Evolutionary conservation across 768 basidiomycete genomes (phyloP).

Genomic region (Hemileccinum impolitum): DNA sequence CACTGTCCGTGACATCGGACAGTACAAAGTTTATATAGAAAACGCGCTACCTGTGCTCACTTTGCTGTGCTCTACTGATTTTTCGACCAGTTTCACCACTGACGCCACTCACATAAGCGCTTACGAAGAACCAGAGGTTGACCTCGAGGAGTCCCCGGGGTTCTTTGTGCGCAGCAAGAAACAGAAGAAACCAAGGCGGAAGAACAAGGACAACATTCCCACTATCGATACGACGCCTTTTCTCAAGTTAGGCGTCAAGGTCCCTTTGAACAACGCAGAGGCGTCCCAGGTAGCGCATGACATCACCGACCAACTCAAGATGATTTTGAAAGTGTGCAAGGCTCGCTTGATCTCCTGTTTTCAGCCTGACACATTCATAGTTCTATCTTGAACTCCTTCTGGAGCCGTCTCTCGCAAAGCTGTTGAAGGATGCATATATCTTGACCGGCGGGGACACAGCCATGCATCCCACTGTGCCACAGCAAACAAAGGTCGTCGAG

Average conservation of each 20-base stretch:
- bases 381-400: slow-evolving; percentile 24
- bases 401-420: slow-evolving; percentile 11
- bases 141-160: slow-evolving; percentile 1
- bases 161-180: slow-evolving; percentile 16
- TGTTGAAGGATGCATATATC: slow-evolving; percentile 10
- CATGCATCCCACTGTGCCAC: not conserved
- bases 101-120: not conserved
- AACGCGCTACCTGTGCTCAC: slow-evolving; percentile 19
- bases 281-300: slow-evolving; percentile 7
- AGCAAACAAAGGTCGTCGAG: not conserved
- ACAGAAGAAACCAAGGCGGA: slow-evolving; percentile 29
- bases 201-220: slow-evolving; percentile 6
- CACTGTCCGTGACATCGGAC: slow-evolving; percentile 10
- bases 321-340: slow-evolving; percentile 27
- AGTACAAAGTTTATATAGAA: slow-evolving; percentile 22
- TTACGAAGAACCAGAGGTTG: slow-evolving; percentile 4
- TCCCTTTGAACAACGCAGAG: slow-evolving; percentile 27
- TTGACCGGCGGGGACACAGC: not conserved
- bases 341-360: too few species aligned
- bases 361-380: slow-evolving; percentile 13
- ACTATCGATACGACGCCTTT: slow-evolving; percentile 30
- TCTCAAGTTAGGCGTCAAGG: slow-evolving; percentile 21
- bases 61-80: slow-evolving; percentile 16
- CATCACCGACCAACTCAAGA: slow-evolving; percentile 26
- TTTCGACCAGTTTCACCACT: not conserved